These are phyloP conservation scores for Microcyclosporella mali DNA, from an alignment of 2,329 filamentous ascomycete species.

Conservation along the genomic window DNA sequence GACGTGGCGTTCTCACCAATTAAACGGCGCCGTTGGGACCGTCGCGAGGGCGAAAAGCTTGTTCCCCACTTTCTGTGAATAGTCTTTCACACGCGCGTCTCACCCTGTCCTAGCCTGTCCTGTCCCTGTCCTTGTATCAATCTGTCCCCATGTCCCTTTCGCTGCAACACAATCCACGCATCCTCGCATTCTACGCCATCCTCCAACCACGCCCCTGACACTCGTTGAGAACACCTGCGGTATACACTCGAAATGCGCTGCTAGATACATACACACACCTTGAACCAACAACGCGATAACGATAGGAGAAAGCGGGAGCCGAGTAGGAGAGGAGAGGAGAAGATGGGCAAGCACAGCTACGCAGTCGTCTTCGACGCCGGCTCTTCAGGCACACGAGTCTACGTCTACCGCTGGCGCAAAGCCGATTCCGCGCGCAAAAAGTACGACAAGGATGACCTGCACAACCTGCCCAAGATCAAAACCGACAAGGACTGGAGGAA, in stretches of 20 bases:
- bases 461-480: slow-evolving; percentile 69
- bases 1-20: too few species aligned
- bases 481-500: slow-evolving; percentile 84
- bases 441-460: slow-evolving; percentile 54
- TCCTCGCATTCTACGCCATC: too few species aligned
- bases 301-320: neutral
- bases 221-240: neutral
- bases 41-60: too few species aligned
- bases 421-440: slow-evolving; percentile 59
- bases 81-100: too few species aligned
- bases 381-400: slow-evolving; percentile 89
- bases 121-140: too few species aligned
- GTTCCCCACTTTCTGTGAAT: too few species aligned
- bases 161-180: too few species aligned
- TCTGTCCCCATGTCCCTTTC: too few species aligned
- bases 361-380: slow-evolving; percentile 96
- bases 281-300: neutral
- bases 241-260: too few species aligned
- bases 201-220: neutral
- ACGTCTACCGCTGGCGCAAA: slow-evolving; percentile 92
- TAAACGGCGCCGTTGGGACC: too few species aligned
- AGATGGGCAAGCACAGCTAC: slow-evolving; percentile 49
- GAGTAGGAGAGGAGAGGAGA: neutral
- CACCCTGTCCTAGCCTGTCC: too few species aligned
- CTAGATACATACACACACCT: neutral